phyloP scores from a whole-genome alignment of 1,139 yeast genomes.

The Geotrichum histeridarum region DNA sequence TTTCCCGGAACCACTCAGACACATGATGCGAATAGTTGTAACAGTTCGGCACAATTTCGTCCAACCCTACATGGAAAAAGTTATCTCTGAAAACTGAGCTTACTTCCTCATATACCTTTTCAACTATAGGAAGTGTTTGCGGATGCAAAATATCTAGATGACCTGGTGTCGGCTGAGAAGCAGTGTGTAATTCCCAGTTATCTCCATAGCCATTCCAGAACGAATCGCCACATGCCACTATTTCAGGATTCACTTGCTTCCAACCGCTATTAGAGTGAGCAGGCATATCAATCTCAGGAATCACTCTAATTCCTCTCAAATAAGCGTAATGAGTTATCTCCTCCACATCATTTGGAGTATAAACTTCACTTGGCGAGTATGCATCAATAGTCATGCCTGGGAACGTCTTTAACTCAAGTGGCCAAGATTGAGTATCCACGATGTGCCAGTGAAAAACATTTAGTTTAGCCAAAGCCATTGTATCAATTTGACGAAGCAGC shows the following conservation, averaged over 20 bases:
- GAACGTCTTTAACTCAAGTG: conserved; percentile 35
- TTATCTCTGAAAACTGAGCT: conserved; percentile 39
- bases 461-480: conserved; percentile 44
- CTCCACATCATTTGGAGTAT: conserved; percentile 37
- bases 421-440: conserved; percentile 48
- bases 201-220: conserved; percentile 37
- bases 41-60: conserved; percentile 43
- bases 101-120: conserved; percentile 41
- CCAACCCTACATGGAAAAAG: conserved; percentile 47
- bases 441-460: conserved; percentile 48
- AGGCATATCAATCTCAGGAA: conserved; percentile 49
- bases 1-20: conserved; percentile 37
- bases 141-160: conserved; percentile 43
- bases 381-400: conserved; percentile 47
- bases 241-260: conserved; percentile 38
- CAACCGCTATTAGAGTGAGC: conserved; percentile 49
- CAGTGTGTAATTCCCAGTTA: conserved; percentile 33
- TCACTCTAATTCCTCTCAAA: conserved; percentile 43
- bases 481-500: conserved; percentile 42
- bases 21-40: conserved; percentile 38
- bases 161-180: conserved; percentile 48
- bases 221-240: conserved; percentile 40
- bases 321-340: conserved; percentile 40
- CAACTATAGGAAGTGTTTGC: conserved; percentile 40
- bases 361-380: conserved; percentile 40